phyloP scores from a whole-genome alignment of 2,329 filamentous ascomycete genomes.

The Myriosclerotinia scirpicola region DNA sequence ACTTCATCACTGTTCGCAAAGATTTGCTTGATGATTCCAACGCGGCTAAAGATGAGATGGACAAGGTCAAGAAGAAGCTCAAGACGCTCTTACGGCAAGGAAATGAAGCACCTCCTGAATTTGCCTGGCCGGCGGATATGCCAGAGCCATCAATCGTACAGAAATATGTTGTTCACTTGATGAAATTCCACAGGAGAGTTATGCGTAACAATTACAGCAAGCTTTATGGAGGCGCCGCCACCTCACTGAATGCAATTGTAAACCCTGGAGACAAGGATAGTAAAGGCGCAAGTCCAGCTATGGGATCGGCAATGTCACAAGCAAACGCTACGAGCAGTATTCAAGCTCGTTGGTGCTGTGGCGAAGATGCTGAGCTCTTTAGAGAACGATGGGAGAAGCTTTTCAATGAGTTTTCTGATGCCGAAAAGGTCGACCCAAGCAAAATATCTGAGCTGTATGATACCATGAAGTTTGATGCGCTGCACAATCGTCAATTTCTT shows the following conservation, averaged over 20 bases:
- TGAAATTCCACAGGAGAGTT: conserved; percentile 94
- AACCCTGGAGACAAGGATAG: conserved; percentile 47
- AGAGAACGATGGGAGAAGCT: conserved; percentile 98
- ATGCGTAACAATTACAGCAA: conserved; percentile 94
- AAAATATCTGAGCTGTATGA: conserved; percentile 99
- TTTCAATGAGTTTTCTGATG: conserved; percentile 93
- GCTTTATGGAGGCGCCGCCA: conserved; percentile 66
- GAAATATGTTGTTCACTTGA: conserved; percentile 86
- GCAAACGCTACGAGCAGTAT: conserved; percentile 66
- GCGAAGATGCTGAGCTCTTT: conserved; percentile 92
- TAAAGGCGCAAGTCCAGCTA: conserved; percentile 42
- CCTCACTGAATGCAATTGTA: conserved; percentile 59
- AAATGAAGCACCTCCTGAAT: conserved; percentile 90
- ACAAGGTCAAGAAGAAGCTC: conserved; percentile 99
- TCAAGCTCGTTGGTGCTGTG: conserved; percentile 92
- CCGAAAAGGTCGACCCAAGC: conserved; percentile 96
- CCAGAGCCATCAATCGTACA: conserved; percentile 93
- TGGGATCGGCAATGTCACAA: conserved; percentile 54
- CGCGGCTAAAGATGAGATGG: conserved; percentile 98
- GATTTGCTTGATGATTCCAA: conserved; percentile 96
- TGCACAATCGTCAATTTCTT: conserved; percentile 93
- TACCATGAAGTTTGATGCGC: conserved; percentile 98
- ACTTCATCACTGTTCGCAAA: conserved; percentile 88
- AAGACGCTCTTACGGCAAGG: conserved; percentile 89
- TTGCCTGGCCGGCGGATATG: conserved; percentile 96